Percentiles rank a stretch among this genome's conserved stretches.
phyloP scores from a whole-genome alignment of 1,139 yeast species.

The Diutina mesorugosa region DNA sequence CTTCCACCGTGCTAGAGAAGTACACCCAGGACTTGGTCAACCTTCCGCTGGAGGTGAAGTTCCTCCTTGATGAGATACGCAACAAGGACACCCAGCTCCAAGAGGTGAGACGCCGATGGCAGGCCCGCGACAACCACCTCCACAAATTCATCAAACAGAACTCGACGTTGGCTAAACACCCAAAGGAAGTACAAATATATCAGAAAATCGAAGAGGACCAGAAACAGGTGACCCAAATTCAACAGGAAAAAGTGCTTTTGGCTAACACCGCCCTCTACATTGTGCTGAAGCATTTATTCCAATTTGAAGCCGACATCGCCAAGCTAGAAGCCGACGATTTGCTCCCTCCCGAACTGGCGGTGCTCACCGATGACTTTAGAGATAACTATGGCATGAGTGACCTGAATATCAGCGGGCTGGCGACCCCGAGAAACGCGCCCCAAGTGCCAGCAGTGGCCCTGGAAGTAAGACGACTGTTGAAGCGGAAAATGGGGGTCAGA shows the following conservation, averaged over 20 bases:
- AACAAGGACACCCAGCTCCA: conserved; percentile 54
- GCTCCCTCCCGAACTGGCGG: conserved; percentile 36
- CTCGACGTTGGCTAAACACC: conserved; percentile 72
- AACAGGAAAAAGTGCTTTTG: conserved; percentile 63
- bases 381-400: not conserved
- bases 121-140: conserved; percentile 61
- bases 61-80: conserved; percentile 67
- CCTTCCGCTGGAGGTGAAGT: conserved; percentile 81
- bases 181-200: conserved; percentile 63
- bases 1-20: conserved; percentile 64
- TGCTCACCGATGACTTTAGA: conserved; percentile 7
- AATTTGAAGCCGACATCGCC: conserved; percentile 64
- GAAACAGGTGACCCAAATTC: conserved; percentile 45
- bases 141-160: conserved; percentile 76
- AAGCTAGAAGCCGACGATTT: conserved; percentile 71
- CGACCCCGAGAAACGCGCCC: not conserved
- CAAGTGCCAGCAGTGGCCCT: not conserved
- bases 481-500: not conserved
- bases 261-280: conserved; percentile 77
- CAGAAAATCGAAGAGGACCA: conserved; percentile 62
- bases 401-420: not conserved
- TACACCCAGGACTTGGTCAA: conserved; percentile 69
- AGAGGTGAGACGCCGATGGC: conserved; percentile 56
- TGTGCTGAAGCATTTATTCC: conserved; percentile 60
- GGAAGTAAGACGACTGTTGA: not conserved